These are phyloP conservation scores for Lignosus rhinocerotis DNA, from an alignment of 1,284 basidiomycete species.

Conservation along the genomic window DNA sequence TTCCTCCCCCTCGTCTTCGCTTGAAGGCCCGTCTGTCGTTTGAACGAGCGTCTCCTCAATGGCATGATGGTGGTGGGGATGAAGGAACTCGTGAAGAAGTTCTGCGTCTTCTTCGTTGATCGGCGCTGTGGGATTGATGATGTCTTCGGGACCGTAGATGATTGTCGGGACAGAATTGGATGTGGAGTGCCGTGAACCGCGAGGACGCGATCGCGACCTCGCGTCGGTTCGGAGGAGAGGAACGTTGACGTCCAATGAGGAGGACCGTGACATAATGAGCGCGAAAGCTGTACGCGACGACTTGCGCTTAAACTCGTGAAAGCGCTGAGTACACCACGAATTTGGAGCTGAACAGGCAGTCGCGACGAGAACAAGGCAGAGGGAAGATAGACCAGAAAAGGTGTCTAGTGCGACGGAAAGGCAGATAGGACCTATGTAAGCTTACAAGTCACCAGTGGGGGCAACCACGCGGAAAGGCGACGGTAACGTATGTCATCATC, in stretches of 20 bases:
- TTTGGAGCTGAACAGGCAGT: too few species aligned
- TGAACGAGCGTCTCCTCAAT: constrained; percentile 39
- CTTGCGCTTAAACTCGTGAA: background rate
- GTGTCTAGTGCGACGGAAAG: background rate
- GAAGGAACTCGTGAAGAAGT: constrained; percentile 48
- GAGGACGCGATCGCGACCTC: constrained; percentile 14
- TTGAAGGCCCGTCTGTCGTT: constrained; percentile 7
- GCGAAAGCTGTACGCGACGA: background rate
- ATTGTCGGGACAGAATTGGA: constrained; percentile 26
- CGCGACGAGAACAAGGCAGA: background rate
- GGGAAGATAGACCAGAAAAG: background rate
- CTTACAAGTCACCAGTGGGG: too few species aligned
- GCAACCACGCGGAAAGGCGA: too few species aligned
- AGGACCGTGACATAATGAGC: constrained; percentile 18
- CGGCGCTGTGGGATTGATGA: constrained; percentile 45
- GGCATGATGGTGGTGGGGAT: constrained; percentile 40
- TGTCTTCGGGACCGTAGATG: constrained; percentile 38
- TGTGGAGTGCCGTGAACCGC: constrained; percentile 26
- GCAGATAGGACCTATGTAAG: background rate
- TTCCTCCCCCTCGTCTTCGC: constrained; percentile 26
- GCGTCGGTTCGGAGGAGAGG: constrained; percentile 10
- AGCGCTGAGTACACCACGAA: background rate
- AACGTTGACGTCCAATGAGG: constrained; percentile 14
- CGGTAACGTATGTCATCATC: constrained; percentile 6
- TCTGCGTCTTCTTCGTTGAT: constrained; percentile 49